These are phyloP conservation scores for Phallus indusiatus DNA, from an alignment of 768 basidiomycete species.

Conservation along the genomic window DNA sequence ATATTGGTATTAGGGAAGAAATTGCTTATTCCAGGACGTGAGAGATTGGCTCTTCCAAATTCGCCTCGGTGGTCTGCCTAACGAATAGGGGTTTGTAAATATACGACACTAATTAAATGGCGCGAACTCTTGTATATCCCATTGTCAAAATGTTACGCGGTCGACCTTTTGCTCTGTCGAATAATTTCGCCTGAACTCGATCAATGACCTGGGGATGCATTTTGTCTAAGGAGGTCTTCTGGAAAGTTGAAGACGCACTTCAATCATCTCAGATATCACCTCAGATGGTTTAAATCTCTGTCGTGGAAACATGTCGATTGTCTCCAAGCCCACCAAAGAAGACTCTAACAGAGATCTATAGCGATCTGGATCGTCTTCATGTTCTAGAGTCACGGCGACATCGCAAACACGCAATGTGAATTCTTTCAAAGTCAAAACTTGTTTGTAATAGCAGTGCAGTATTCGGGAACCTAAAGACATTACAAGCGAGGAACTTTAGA, in stretches of 20 bases:
- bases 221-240: neutral
- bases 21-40: slow-evolving; percentile 41
- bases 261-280: slow-evolving; percentile 4
- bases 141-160: slow-evolving; percentile 51
- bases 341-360: neutral
- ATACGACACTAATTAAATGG: neutral
- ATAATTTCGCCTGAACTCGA: slow-evolving; percentile 46
- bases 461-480: neutral
- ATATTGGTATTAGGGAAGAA: slow-evolving; percentile 68
- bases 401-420: neutral
- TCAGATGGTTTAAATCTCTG: neutral
- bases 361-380: neutral
- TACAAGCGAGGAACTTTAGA: neutral
- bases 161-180: slow-evolving; percentile 29
- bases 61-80: slow-evolving; percentile 27
- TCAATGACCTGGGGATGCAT: slow-evolving; percentile 42
- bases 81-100: neutral
- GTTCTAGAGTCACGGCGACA: neutral
- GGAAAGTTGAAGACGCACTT: neutral
- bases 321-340: slow-evolving; percentile 4
- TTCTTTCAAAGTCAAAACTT: neutral
- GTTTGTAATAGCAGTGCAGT: neutral
- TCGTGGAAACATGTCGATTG: neutral
- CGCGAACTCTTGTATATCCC: slow-evolving; percentile 53
- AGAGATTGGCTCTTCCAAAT: slow-evolving; percentile 29